phyloP scores from a whole-genome alignment of 305 asterid genomes.

The Fraxinus latifolia region DNA sequence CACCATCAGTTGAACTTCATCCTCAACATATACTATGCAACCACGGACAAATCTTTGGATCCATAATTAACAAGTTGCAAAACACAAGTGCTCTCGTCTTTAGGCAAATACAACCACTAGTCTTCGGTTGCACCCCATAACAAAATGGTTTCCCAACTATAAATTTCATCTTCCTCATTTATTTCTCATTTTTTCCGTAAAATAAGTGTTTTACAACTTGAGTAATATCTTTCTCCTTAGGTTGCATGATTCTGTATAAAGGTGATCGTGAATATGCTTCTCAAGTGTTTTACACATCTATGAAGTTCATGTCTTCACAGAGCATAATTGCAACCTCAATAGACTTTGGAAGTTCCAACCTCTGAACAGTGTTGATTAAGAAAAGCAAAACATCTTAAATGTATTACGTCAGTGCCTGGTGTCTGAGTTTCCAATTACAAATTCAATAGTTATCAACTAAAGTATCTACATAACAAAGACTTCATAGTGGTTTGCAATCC shows the following conservation, averaged over 20 bases:
- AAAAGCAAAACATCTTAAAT: background rate
- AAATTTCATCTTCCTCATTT: background rate
- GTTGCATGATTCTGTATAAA: background rate
- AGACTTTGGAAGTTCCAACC: background rate
- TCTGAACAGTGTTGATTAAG: background rate
- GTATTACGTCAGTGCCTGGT: background rate
- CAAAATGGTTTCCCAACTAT: background rate
- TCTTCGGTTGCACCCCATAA: background rate
- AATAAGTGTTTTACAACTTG: background rate
- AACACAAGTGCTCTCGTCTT: background rate
- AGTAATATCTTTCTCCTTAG: background rate
- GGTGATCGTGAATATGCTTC: background rate
- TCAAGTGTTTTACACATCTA: background rate
- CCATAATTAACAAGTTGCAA: background rate
- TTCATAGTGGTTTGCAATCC: slow-evolving; percentile 72
- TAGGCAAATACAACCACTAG: background rate
- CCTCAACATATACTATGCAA: background rate
- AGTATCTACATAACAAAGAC: slow-evolving; percentile 54
- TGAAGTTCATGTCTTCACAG: background rate
- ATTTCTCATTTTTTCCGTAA: background rate
- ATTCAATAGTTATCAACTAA: background rate
- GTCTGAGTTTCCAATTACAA: background rate
- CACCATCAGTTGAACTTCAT: background rate
- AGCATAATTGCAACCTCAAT: background rate
- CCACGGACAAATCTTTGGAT: background rate